Evolutionary conservation across 129 eudicot genomes (phyloP).

Genomic region (Scalesia atractyloides): DNA sequence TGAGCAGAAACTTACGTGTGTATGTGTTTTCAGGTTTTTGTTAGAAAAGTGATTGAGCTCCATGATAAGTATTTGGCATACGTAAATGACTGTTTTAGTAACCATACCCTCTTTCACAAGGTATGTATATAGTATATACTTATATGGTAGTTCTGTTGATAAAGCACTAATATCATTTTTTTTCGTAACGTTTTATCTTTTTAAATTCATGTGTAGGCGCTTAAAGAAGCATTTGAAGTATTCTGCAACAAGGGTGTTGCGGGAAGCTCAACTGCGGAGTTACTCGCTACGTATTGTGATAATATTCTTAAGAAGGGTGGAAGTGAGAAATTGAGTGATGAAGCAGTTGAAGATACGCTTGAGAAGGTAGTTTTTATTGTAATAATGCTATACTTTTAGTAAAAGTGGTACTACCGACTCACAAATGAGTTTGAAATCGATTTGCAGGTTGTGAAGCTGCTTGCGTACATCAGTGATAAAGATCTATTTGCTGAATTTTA

Average conservation of each 20-base stretch:
- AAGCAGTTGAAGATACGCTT: conserved; percentile 89
- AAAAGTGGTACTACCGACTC: not conserved
- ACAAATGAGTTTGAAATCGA: not conserved
- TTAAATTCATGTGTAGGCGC: conserved; percentile 51
- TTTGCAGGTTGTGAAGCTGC: conserved; percentile 82
- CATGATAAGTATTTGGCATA: conserved; percentile 89
- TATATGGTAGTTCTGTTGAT: not conserved
- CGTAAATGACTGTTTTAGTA: conserved; percentile 75
- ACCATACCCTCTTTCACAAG: conserved; percentile 94
- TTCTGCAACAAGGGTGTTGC: conserved; percentile 95
- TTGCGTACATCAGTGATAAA: conserved; percentile 90
- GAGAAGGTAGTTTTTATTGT: conserved; percentile 63
- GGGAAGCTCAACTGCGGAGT: conserved; percentile 93
- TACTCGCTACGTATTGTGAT: conserved; percentile 89
- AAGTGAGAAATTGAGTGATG: conserved; percentile 90
- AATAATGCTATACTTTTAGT: not conserved
- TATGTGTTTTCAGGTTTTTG: conserved; percentile 55
- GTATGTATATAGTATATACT: conserved; percentile 33
- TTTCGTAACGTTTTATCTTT: conserved; percentile 3
- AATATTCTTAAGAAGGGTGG: conserved; percentile 92
- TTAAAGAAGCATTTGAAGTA: conserved; percentile 89
- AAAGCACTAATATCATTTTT: not conserved
- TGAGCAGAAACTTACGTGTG: conserved; percentile 7
- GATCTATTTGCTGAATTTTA: conserved; percentile 89
- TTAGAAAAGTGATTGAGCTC: conserved; percentile 85